Evolutionary conservation across 2,329 filamentous ascomycete species (phyloP), one percentile per base, ranked within the genome.

Genomic region (Aspergillus transmontanensis): DNA sequence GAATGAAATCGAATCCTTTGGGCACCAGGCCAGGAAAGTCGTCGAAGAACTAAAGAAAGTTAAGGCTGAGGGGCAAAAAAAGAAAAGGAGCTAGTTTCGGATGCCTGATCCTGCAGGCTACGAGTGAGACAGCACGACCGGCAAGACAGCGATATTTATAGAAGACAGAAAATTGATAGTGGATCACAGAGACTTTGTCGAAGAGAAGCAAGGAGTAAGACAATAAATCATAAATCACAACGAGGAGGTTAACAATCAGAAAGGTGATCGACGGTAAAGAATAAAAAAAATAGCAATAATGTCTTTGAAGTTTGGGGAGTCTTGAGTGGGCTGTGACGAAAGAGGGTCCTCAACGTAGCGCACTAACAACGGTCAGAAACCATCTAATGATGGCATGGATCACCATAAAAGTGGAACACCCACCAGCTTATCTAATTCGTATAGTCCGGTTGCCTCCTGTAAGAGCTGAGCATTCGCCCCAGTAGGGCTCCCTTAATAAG

Each of bases 21-120:
- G 64, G 64, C 63, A 64, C 63, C 61, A 46, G 61, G 53, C 59
- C 63, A 66, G 62, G 45, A 64, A 56, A 56, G 58, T 48, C 34
- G 30, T 50, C 56, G 55, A 57, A 48, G 26, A 39, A 43, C 51
- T 39, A 57, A 62, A 45, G 60, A 65, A 43, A 46, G 58, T 54
- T 56, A 58, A 57, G 45, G 34, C 50, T 48, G 58, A 58, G 63
- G 53, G 46, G 58, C 56, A 54, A 63, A 63, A 53, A 23, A 45
- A 54, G 26, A 41, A 39, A 45, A 36, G 50, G 36, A 55, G 45
- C 45, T 43, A 59, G 32, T 6, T 36, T 53, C 43, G 21, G 54
- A 57, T 61, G 59, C 53, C 59, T 57, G 59, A 61, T 56, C 45
- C 43, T 26, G 34, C 59, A 61, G 59, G 59, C 59, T n/a, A 39